Evolutionary conservation across 768 basidiomycete genomes (phyloP), one percentile per base, ranked within the genome.

Genomic region (Pisolithus albus): DNA sequence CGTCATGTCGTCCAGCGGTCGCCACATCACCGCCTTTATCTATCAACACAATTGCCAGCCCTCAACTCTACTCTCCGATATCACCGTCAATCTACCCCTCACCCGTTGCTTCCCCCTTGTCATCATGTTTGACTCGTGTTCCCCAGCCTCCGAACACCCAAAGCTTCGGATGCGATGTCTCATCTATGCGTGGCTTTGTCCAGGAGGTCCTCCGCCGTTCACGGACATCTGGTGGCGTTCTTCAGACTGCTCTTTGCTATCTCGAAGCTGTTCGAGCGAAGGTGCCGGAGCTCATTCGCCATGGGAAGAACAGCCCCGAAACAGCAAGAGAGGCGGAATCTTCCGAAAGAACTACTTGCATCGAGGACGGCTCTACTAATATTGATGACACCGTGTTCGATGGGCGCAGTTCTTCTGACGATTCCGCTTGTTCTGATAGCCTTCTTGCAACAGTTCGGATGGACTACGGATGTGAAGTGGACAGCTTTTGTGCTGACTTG

Each of bases 241-340:
- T 95, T 7, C 91, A 94, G 64, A 88, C 90, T 0, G 92, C 92
- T 0, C 70, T 92, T 0, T 91, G 92, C 64, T 94, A 93, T 63
- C 72, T 94, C 11, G 89, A 92, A 66, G 89, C 86, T 4, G 77
- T 91, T n/a, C 83, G 88, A 5, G 63, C 72, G 24, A 84, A 80
- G 63, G 70, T 93, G 11, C 82, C 86, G 1, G 81, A 83, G 43
- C 72, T 90, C 9, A 71, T 80, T 45, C 67, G 58, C 1, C 69
- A 74, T 56, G 83, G 86, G 49, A 74, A 73, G 53, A 59, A 64
- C 18, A 76, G 76, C 28, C 61, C 75, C 46, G 71, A 72, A 4
- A 59, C 71, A 52, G 64, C 70, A 44, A 66, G 64, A 49, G 74
- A 79, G 58, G 57, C 62, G 57, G 74, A 68, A 60, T 70, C 67